These are phyloP conservation scores for Botrytis pseudocinerea DNA, from an alignment of 2,329 filamentous ascomycete species.

Conservation along the genomic window DNA sequence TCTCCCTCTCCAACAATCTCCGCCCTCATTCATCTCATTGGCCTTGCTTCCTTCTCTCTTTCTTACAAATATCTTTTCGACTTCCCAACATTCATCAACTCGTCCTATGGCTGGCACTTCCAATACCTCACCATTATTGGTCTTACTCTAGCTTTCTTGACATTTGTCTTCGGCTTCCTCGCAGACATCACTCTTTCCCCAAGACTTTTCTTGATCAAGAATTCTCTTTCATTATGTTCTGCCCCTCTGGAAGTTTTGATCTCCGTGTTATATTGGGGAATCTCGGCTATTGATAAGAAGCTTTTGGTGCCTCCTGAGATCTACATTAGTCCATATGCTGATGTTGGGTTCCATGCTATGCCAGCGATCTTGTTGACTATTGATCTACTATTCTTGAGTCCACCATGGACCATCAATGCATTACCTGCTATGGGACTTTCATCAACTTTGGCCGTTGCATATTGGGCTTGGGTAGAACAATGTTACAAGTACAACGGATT, in stretches of 20 bases:
- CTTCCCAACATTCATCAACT: constrained; percentile 55
- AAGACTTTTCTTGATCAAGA: constrained; percentile 65
- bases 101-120: constrained; percentile 56
- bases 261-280: constrained; percentile 70
- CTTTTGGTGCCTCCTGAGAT: constrained; percentile 57
- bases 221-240: constrained; percentile 63
- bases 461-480: constrained; percentile 77
- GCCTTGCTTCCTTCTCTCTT: constrained; percentile 53
- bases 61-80: constrained; percentile 54
- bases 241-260: constrained; percentile 72
- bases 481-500: constrained; percentile 68
- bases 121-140: constrained; percentile 72
- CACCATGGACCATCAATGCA: constrained; percentile 67
- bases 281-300: constrained; percentile 55
- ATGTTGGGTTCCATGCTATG: constrained; percentile 66
- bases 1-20: constrained; percentile 67
- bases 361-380: constrained; percentile 64
- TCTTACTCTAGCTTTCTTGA: constrained; percentile 59
- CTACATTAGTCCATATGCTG: constrained; percentile 55
- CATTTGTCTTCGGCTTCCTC: constrained; percentile 61
- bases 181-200: constrained; percentile 63
- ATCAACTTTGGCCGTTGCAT: constrained; percentile 60
- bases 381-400: constrained; percentile 68
- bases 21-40: constrained; percentile 59
- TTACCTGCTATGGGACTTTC: constrained; percentile 61